Base-by-base conservation (phyloP, 1,284 basidiomycete genomes). In the Boletus mariae region DNA sequence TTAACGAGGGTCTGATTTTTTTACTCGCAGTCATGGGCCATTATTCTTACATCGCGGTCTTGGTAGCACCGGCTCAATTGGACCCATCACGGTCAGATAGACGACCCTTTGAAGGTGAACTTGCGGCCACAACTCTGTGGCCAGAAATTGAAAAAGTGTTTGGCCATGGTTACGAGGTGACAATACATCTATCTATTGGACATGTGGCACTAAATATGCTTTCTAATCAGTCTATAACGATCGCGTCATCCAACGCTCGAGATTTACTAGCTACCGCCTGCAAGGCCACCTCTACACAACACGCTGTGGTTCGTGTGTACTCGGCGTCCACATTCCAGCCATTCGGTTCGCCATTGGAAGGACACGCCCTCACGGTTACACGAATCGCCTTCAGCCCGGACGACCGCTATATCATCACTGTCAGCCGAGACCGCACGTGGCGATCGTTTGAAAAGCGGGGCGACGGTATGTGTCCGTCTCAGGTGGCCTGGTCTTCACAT, bases 71-170 rank as follows among this genome's bases (percentile, higher is more conserved):
- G 3, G 45, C 35, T 17, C 65, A 56, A 23, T 23, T 56, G 44
- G 55, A 60, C 45, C 28, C 41, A 6, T 53, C 51, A n/a, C 40
- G 42, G 43, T 50, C 59, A 29, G 61, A 58, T n/a, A 74, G 87
- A 54, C 80, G 86, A 4, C 85, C 92, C 0, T 91, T 91, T 58
- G 90, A 94, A 68, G 85, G 88, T 44, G 85, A 92, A 69, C 79
- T 99, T 1, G 85, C 91, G 0, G 81, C 85, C 0, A 80, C 83
- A 12, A 98, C 96, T 0, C 79, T 99, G 0, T 99, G 97, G 97
- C 96, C 96, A 0, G 97, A 99, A 72, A 76, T 87, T 1, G 96
- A 99, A 66, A 99, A 99, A 69, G 77, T 99, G 2, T 99, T 98
- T 69, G 97, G 96, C 1, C 97, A 99, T 71, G 94, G 94, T 32